Evolutionary conservation across 148 eudicot species (phyloP).

Genomic region (Fallopia convolvulus): DNA sequence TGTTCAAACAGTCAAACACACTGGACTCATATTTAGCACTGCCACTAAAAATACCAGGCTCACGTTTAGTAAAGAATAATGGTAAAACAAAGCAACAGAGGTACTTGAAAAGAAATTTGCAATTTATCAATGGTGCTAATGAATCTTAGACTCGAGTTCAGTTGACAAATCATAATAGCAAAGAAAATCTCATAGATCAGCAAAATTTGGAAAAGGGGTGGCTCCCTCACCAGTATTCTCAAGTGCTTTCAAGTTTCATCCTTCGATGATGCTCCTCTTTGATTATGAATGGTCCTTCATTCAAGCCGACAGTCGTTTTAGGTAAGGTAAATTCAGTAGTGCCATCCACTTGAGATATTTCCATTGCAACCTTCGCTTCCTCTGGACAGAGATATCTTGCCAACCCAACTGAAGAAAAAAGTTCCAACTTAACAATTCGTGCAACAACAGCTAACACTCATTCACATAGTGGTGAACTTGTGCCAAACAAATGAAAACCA

Average conservation of each 20-base stretch:
- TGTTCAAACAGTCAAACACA: too few relatives aligned
- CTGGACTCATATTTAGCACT: too few relatives aligned
- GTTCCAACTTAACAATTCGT: background rate
- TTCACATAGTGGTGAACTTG: background rate
- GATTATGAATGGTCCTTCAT: constrained; percentile 74
- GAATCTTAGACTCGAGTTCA: background rate
- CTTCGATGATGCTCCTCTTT: constrained; percentile 65
- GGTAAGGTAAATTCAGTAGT: constrained; percentile 59
- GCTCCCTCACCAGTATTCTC: constrained; percentile 57
- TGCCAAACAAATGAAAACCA: background rate
- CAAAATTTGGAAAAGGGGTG: background rate
- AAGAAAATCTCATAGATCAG: background rate
- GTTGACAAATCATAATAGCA: background rate
- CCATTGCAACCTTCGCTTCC: constrained; percentile 96
- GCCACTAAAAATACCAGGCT: too few relatives aligned
- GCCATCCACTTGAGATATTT: constrained; percentile 89
- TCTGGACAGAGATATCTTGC: constrained; percentile 73
- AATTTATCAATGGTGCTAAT: background rate
- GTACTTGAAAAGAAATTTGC: background rate
- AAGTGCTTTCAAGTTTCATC: constrained; percentile 75
- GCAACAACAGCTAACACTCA: background rate
- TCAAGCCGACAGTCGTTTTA: constrained; percentile 65
- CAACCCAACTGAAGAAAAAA: constrained; percentile 54
- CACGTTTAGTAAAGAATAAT: too few relatives aligned
- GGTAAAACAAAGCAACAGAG: background rate